Conservation (phyloP, 352 stramenopile species). For the Phytophthora pisi region DNA sequence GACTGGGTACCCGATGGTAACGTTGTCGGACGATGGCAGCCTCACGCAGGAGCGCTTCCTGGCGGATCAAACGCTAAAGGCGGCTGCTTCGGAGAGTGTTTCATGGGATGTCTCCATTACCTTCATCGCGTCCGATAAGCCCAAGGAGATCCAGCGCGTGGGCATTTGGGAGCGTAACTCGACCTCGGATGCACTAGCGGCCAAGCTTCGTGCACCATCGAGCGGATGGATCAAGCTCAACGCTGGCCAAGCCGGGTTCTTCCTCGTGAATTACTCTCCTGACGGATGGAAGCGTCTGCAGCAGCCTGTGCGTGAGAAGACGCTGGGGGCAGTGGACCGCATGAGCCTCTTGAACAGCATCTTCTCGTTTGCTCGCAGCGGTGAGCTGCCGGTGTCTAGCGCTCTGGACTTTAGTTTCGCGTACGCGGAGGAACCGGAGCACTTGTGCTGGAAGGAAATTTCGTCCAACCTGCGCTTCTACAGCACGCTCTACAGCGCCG, state of each 20-base stretch:
- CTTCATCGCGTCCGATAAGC: slow-evolving; percentile 55
- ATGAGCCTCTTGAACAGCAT: slow-evolving; percentile 94
- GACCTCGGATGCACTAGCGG: slow-evolving; percentile 49
- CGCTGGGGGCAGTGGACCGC: slow-evolving; percentile 86
- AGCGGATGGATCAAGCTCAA: slow-evolving; percentile 95
- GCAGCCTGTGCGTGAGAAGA: slow-evolving; percentile 56
- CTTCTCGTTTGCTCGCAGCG: slow-evolving; percentile 90
- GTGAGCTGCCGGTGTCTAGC: slow-evolving; percentile 53
- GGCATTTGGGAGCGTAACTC: slow-evolving; percentile 62
- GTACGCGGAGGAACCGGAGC: slow-evolving; percentile 65
- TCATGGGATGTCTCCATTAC: slow-evolving; percentile 90
- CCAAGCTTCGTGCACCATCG: slow-evolving; percentile 39
- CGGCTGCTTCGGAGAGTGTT: slow-evolving; percentile 24
- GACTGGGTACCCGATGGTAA: slow-evolving; percentile 94
- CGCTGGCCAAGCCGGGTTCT: slow-evolving; percentile 94
- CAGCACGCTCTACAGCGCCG: slow-evolving; percentile 61
- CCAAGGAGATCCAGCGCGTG: slow-evolving; percentile 52
- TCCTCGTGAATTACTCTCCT: slow-evolving; percentile 93
- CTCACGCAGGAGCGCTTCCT: slow-evolving; percentile 95
- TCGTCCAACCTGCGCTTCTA: slow-evolving; percentile 70
- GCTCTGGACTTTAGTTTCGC: slow-evolving; percentile 73
- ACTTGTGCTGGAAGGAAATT: slow-evolving; percentile 84
- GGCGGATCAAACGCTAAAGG: slow-evolving; percentile 81
- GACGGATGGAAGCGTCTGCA: slow-evolving; percentile 87
- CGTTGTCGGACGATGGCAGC: slow-evolving; percentile 56